Conservation (phyloP, 768 basidiomycete genomes). For the Panaeolus papilionaceus region DNA sequence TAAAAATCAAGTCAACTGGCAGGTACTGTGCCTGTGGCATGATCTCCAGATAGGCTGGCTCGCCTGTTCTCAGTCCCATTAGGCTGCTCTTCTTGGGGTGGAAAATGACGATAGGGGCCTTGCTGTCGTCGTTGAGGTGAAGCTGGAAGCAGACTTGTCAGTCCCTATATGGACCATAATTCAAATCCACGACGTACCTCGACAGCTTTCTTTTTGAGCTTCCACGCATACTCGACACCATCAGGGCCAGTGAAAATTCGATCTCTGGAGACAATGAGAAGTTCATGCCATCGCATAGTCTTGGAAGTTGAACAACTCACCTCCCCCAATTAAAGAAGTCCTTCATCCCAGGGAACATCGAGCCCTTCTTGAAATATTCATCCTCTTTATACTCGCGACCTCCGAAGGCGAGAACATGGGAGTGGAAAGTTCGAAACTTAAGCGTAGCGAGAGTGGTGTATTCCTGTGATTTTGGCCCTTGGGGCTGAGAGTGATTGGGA, state of each 20-base stretch:
- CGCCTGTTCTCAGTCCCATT: conserved; percentile 7
- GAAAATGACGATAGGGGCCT: conserved; percentile 25
- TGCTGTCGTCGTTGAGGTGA: conserved; percentile 21
- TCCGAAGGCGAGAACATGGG: neutral
- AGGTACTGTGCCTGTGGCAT: conserved; percentile 29
- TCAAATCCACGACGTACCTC: conserved; percentile 1
- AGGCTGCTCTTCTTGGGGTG: conserved; percentile 15
- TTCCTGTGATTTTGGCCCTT: neutral
- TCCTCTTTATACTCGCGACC: neutral
- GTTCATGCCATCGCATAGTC: neutral
- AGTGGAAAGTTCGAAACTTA: neutral
- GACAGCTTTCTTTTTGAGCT: conserved; percentile 7
- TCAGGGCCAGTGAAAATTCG: conserved; percentile 19
- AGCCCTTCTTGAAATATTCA: neutral
- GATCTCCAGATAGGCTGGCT: conserved; percentile 29
- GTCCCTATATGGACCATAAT: neutral
- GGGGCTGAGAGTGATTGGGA: neutral
- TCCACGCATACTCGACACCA: conserved; percentile 20
- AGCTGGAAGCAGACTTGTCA: conserved; percentile 3
- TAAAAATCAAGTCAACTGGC: conserved; percentile 26
- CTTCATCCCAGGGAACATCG: neutral
- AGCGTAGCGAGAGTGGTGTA: neutral
- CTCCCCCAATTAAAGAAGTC: conserved; percentile 12
- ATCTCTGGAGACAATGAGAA: neutral
- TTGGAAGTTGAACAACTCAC: neutral